A percentile compares a stretch with the other conserved stretches of the same genome.
phyloP scores from a whole-genome alignment of 208 protist species.

The Vickermania ingenoplastis region DNA sequence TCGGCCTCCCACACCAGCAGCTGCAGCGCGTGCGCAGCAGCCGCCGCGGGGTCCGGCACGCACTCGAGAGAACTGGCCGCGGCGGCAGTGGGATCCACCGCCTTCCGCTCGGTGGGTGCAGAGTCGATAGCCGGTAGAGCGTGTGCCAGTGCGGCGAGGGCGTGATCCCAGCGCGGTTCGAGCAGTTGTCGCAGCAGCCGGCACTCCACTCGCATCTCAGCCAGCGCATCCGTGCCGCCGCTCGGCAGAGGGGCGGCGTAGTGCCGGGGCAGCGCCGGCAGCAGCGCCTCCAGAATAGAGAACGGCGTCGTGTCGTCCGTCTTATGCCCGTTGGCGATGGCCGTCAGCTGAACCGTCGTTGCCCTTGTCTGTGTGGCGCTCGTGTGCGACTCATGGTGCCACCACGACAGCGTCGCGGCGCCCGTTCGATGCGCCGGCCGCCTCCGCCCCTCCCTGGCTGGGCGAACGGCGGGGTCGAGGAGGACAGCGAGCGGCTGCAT shows the following conservation, averaged over 20 bases:
- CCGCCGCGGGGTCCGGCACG: conserved; percentile 26
- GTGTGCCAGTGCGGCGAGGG: conserved; percentile 20
- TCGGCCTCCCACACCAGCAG: conserved; percentile 34
- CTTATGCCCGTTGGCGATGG: not conserved
- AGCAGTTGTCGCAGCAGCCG: conserved; percentile 35
- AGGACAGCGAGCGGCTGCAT: not conserved
- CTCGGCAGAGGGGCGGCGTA: too few species aligned
- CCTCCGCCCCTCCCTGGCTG: too few species aligned
- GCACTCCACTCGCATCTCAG: conserved; percentile 14
- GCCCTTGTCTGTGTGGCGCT: not conserved
- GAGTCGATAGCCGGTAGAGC: too few species aligned
- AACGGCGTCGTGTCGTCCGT: too few species aligned
- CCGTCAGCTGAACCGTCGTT: not conserved
- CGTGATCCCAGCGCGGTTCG: conserved; percentile 36
- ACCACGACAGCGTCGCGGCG: conserved; percentile 9
- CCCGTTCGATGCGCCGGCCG: too few species aligned
- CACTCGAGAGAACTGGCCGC: too few species aligned
- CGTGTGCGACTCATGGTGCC: not conserved
- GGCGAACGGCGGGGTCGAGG: too few species aligned
- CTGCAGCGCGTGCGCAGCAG: conserved; percentile 45
- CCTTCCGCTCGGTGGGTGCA: too few species aligned
- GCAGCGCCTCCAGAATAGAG: too few species aligned
- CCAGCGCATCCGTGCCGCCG: not conserved
- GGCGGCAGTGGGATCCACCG: too few species aligned
- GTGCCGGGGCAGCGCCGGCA: too few species aligned